Evolutionary conservation across 1,284 basidiomycete species (phyloP), one percentile per base, ranked within the genome.

Genomic region (Jaminaea rosea): DNA sequence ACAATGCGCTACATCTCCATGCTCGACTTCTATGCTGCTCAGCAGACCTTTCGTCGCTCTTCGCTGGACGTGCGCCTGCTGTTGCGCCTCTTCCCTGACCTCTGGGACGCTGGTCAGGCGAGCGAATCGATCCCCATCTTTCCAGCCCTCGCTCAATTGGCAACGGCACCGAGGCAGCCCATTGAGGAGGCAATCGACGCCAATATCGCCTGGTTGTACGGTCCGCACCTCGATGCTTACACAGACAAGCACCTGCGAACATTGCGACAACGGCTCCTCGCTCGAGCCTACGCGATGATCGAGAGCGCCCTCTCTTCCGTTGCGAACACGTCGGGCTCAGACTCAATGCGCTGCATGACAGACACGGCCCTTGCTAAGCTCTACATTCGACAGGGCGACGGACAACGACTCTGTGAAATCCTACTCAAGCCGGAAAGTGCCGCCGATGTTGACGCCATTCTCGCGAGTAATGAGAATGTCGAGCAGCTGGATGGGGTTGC

Each of bases 141-240:
- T 24, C 11, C 39, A 24, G 39, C 39, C 19, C 39, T 42, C 4
- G 19, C 17, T 11, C 39, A 17, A 13, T 11, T 42, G 39, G 19
- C 23, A 13, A 23, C 17, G 19, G 19, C 6, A 48, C 67, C 3
- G 50, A n/a, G n/a, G n/a, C 5, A 46, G 5, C 46, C 60, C 13
- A 63, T 58, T 34, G 50, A 56, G 1, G 29, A 46, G 1, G 24
- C 59, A 19, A 31, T 39, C 9, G 8, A 4, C 3, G 48, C 52
- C 19, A 65, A 65, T 37, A 50, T 70, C 28, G 36, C 24, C 0
- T 29, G 57, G 21, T 71, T 67, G 44, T 71, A 72, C 36, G 50
- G 49, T 1, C 63, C 67, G 6, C 56, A 55, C 0, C 27, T 68
- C 39, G 47, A 59, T 3, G 26, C 56, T 6, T 24, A 47, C 3